These are phyloP conservation scores for Diplodia intermedia DNA, from an alignment of 2,329 filamentous ascomycete species.

Conservation along the genomic window DNA sequence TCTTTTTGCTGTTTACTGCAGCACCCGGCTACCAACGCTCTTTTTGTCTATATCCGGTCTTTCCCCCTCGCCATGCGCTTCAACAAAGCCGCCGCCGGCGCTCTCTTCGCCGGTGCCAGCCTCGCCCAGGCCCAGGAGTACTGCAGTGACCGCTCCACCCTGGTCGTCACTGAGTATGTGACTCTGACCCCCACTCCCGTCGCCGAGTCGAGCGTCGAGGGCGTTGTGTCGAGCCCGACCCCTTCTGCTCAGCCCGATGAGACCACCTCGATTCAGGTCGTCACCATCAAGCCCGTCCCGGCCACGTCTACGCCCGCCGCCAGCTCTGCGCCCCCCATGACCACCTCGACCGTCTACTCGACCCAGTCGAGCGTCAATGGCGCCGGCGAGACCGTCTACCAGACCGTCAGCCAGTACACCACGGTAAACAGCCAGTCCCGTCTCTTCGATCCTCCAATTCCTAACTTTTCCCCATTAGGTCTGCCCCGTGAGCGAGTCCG, in stretches of 20 bases:
- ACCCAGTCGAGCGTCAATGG: slow-evolving; percentile 6
- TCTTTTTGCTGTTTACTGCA: slow-evolving; percentile 13
- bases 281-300: slow-evolving; percentile 23
- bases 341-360: slow-evolving; percentile 20
- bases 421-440: slow-evolving; percentile 7
- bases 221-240: slow-evolving; percentile 2
- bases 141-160: slow-evolving; percentile 31
- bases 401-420: slow-evolving; percentile 5
- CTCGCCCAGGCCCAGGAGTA: slow-evolving; percentile 26
- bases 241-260: slow-evolving; percentile 9
- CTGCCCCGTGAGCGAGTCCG: slow-evolving; percentile 20
- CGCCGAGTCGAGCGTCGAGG: slow-evolving; percentile 6
- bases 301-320: not conserved
- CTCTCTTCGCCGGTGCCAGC: slow-evolving; percentile 30
- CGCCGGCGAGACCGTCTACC: not conserved
- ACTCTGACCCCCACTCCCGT: slow-evolving; percentile 23
- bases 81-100: slow-evolving; percentile 30
- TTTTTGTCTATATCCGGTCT: slow-evolving; percentile 6
- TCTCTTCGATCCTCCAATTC: not conserved
- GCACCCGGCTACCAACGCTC: slow-evolving; percentile 18
- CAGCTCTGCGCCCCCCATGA: not conserved
- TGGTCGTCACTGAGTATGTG: slow-evolving; percentile 26
- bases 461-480: slow-evolving; percentile 14
- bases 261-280: slow-evolving; percentile 16
- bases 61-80: slow-evolving; percentile 22